Evolutionary conservation across 1,139 yeast genomes (phyloP).

Genomic region (Scheffersomyces segobiensis): DNA sequence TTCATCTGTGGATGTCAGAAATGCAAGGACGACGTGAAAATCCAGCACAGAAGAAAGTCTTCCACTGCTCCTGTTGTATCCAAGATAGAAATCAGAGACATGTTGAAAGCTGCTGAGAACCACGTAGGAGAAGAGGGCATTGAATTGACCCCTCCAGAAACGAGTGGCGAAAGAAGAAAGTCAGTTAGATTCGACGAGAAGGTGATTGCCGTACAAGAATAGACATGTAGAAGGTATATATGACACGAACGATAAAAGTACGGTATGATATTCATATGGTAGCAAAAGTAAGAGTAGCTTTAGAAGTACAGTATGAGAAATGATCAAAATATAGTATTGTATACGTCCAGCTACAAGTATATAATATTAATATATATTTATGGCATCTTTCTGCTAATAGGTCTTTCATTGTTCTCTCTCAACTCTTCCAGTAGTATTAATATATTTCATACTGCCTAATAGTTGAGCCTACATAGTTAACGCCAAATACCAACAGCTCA

Average conservation of each 20-base stretch:
- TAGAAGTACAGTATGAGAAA: not conserved
- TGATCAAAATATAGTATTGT: too few relatives aligned
- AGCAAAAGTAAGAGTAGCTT: not conserved
- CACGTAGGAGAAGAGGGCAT: slow-evolving; percentile 43
- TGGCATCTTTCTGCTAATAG: too few relatives aligned
- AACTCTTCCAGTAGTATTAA: too few relatives aligned
- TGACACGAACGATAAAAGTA: not conserved
- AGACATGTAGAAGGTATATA: not conserved
- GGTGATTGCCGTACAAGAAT: slow-evolving; percentile 43
- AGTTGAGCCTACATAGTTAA: too few relatives aligned
- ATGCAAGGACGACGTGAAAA: slow-evolving; percentile 58
- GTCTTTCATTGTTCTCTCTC: too few relatives aligned
- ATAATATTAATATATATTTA: too few relatives aligned
- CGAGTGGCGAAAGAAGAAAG: slow-evolving; percentile 55
- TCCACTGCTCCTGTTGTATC: slow-evolving; percentile 16
- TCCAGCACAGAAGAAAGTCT: slow-evolving; percentile 39
- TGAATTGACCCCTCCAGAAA: slow-evolving; percentile 46
- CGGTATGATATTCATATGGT: not conserved
- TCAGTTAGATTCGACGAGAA: slow-evolving; percentile 74
- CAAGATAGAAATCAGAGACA: slow-evolving; percentile 46
- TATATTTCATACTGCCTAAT: too few relatives aligned
- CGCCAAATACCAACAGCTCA: not conserved
- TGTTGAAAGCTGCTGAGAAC: slow-evolving; percentile 40
- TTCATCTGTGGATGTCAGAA: slow-evolving; percentile 69
- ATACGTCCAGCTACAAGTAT: too few relatives aligned